A percentile compares a stretch with the other conserved stretches of the same genome.
Conservation (phyloP, 192 early-diverging fungal species). For the Phlyctochytrium arcticum region DNA sequence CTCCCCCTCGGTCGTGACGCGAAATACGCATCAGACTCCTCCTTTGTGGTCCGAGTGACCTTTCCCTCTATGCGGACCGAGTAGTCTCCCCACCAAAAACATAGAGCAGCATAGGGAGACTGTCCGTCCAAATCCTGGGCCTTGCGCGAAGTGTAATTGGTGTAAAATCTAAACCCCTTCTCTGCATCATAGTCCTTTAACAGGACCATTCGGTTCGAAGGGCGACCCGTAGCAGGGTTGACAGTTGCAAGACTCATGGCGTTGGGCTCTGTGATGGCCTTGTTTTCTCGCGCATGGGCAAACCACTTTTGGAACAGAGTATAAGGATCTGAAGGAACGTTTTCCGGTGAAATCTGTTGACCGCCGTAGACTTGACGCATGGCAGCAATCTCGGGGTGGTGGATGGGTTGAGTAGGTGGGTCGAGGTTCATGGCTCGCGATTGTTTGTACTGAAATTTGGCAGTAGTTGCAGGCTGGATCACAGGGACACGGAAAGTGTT, state of each 20-base stretch:
- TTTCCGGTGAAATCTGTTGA: constrained; percentile 13
- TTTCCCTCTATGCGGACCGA: constrained; percentile 48
- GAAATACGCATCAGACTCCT: constrained; percentile 49
- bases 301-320: constrained; percentile 48
- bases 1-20: constrained; percentile 31
- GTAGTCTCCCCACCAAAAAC: constrained; percentile 50
- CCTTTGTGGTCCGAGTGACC: constrained; percentile 17
- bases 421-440: background rate
- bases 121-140: constrained; percentile 36
- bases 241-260: constrained; percentile 47
- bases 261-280: constrained; percentile 39
- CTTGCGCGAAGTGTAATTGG: constrained; percentile 53
- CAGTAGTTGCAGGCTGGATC: no score
- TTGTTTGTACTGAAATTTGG: background rate
- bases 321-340: constrained; percentile 27
- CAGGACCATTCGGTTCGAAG: constrained; percentile 43
- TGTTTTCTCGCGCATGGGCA: constrained; percentile 16
- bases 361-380: constrained; percentile 37
- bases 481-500: no score
- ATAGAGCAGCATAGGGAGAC: constrained; percentile 38
- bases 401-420: constrained; percentile 3
- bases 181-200: constrained; percentile 48
- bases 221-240: constrained; percentile 7
- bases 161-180: constrained; percentile 51
- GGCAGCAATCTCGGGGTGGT: constrained; percentile 25